Conservation (phyloP, 768 basidiomycete genomes). For the Russula earlei region DNA sequence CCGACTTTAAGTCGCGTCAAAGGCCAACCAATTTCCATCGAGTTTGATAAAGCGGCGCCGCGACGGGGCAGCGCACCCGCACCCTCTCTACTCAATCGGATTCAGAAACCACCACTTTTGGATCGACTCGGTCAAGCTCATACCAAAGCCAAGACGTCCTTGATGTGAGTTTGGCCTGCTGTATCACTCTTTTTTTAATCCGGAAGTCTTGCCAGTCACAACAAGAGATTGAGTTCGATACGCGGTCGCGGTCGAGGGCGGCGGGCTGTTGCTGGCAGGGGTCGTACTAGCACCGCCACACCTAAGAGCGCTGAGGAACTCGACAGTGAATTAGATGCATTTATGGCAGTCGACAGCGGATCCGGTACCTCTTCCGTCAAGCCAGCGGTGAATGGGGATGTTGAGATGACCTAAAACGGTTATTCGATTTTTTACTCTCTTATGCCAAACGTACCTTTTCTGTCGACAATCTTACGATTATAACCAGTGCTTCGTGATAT, state of each 20-base stretch:
- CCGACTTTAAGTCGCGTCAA: neutral
- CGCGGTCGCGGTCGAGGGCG: slow-evolving; percentile 26
- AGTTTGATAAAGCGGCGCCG: slow-evolving; percentile 38
- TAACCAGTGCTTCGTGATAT: neutral
- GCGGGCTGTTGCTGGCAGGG: slow-evolving; percentile 26
- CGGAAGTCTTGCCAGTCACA: neutral
- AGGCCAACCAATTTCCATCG: slow-evolving; percentile 76
- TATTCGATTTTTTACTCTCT: neutral
- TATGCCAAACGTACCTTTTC: neutral
- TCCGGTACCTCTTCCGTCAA: slow-evolving; percentile 1
- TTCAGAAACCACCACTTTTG: slow-evolving; percentile 62
- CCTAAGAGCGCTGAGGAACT: slow-evolving; percentile 73
- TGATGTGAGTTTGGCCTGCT: slow-evolving; percentile 7
- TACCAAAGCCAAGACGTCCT: slow-evolving; percentile 11
- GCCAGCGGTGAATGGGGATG: slow-evolving; percentile 4
- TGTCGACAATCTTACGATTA: neutral
- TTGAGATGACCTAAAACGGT: slow-evolving; percentile 12
- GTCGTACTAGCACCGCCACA: slow-evolving; percentile 14
- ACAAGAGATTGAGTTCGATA: neutral
- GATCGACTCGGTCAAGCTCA: slow-evolving; percentile 53
- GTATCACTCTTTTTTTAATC: too few relatives aligned
- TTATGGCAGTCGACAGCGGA: slow-evolving; percentile 52
- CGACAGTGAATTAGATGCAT: slow-evolving; percentile 81
- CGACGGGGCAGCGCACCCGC: slow-evolving; percentile 34
- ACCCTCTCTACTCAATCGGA: slow-evolving; percentile 62